These are phyloP conservation scores for Alternaria dauci DNA, from an alignment of 2,329 filamentous ascomycete genomes.

Conservation along the genomic window DNA sequence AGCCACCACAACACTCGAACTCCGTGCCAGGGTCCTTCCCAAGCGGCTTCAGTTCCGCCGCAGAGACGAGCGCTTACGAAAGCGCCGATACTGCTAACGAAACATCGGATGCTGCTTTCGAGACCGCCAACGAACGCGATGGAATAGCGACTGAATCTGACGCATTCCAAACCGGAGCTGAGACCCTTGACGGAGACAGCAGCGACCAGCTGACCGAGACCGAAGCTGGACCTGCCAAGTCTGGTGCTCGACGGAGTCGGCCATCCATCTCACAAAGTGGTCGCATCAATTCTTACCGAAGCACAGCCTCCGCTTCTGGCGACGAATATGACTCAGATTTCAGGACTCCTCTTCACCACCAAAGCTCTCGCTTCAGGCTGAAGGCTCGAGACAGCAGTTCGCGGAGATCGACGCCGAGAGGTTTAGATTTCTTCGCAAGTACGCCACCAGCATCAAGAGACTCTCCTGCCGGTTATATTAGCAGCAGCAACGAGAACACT, in stretches of 20 bases:
- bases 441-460: constrained; percentile 67
- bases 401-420: constrained; percentile 63
- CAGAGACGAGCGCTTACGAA: constrained; percentile 62
- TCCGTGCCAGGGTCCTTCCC: constrained; percentile 43
- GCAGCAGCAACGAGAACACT: constrained; percentile 55
- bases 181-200: constrained; percentile 73
- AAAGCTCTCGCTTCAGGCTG: constrained; percentile 75
- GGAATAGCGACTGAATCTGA: constrained; percentile 81
- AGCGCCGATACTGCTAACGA: constrained; percentile 86
- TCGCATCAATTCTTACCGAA: constrained; percentile 76
- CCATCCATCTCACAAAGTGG: constrained; percentile 58
- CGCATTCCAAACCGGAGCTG: constrained; percentile 92
- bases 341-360: constrained; percentile 69
- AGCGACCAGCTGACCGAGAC: constrained; percentile 87
- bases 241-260: constrained; percentile 48
- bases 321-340: constrained; percentile 73
- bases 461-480: constrained; percentile 61
- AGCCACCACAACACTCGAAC: constrained; percentile 39
- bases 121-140: constrained; percentile 79
- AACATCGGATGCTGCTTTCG: constrained; percentile 67
- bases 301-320: constrained; percentile 86
- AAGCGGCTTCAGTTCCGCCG: constrained; percentile 45
- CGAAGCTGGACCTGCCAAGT: constrained; percentile 62
- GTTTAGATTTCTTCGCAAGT: constrained; percentile 66
- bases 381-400: constrained; percentile 71